phyloP scores from a whole-genome alignment of 2,329 filamentous ascomycete genomes.

The Trematosphaeria pertusa region DNA sequence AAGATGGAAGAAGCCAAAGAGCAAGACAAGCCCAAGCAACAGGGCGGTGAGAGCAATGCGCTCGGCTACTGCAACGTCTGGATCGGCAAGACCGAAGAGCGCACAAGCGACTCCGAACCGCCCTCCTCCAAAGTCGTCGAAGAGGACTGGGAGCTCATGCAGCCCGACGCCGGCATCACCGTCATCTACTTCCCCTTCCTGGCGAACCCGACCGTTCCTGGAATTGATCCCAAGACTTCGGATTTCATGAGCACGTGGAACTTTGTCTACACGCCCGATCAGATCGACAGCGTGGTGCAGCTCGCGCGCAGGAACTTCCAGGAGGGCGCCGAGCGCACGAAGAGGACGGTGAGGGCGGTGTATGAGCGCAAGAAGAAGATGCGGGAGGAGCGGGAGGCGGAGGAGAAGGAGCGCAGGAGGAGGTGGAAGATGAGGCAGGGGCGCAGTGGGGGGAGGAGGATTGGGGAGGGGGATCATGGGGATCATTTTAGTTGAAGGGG shows the following conservation, averaged over 20 bases:
- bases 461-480: conserved; percentile 60
- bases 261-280: conserved; percentile 90
- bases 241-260: conserved; percentile 98
- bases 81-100: conserved; percentile 85
- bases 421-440: conserved; percentile 53
- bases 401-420: conserved; percentile 47
- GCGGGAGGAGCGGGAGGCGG: conserved; percentile 62
- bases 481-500: conserved; percentile 69
- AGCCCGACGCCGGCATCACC: conserved; percentile 82
- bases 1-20: conserved; percentile 67
- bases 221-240: conserved; percentile 80
- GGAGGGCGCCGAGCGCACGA: conserved; percentile 80
- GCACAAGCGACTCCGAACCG: conserved; percentile 62
- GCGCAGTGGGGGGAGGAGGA: conserved; percentile 60
- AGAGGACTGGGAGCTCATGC: conserved; percentile 71
- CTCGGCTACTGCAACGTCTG: conserved; percentile 93
- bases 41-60: conserved; percentile 51
- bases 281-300: conserved; percentile 83
- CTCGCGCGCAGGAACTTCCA: conserved; percentile 87
- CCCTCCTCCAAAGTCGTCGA: conserved; percentile 63
- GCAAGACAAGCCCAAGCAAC: conserved; percentile 26
- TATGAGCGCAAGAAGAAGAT: conserved; percentile 87
- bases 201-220: conserved; percentile 78
- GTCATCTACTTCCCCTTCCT: conserved; percentile 92
- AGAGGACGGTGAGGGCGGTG: conserved; percentile 80